A percentile compares a stretch with the other conserved stretches of the same genome.
Conservation (phyloP, 139 green algal species). For the Chlamydomonas urium region DNA sequence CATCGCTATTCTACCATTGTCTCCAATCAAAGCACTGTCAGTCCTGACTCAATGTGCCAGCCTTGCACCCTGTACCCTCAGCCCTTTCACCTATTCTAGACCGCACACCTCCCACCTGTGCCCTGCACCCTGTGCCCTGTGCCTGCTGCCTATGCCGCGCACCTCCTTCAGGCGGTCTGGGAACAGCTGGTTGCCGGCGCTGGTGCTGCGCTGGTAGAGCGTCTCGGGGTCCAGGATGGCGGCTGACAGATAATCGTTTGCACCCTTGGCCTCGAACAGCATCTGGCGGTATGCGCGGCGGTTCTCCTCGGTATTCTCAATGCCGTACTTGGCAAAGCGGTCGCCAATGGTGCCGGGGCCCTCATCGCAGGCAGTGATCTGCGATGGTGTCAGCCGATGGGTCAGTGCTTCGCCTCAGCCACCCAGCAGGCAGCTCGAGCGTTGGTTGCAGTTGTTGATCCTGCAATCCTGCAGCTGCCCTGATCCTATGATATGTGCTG, state of each 20-base stretch:
- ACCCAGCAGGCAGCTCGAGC: not conserved
- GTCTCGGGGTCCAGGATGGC: constrained; percentile 59
- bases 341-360: constrained; percentile 40
- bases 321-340: constrained; percentile 35
- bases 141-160: no score
- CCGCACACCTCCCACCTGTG: no score
- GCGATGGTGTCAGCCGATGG: constrained; percentile 5
- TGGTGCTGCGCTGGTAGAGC: constrained; percentile 41
- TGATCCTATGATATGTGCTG: no score
- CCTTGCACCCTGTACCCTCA: no score
- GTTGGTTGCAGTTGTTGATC: no score
- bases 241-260: constrained; percentile 46
- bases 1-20: no score
- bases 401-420: not conserved
- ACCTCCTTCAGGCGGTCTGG: constrained; percentile 35
- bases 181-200: constrained; percentile 23
- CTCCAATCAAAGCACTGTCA: no score
- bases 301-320: constrained; percentile 39
- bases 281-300: constrained; percentile 24
- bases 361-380: constrained; percentile 41
- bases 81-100: no score
- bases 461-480: no score
- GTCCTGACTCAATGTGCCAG: no score
- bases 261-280: constrained; percentile 39
- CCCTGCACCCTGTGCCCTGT: no score